Evolutionary conservation across 352 stramenopile species (phyloP), one percentile per base, ranked within the genome.

Genomic region (Phytophthora hybrid): DNA sequence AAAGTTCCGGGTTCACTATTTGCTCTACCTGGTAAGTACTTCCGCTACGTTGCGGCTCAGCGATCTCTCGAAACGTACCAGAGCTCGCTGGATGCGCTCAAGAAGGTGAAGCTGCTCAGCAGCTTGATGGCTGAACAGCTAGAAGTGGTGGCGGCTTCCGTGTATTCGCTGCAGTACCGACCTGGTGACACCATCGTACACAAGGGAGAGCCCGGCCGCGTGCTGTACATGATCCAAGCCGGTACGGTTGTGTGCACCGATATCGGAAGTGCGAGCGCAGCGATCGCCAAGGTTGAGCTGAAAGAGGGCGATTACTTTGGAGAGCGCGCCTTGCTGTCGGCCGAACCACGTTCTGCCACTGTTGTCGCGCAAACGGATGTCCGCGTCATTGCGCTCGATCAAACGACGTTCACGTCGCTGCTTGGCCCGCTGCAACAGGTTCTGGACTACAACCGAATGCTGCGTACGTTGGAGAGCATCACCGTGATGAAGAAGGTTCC

Each of bases 371-470:
- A 83, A 32, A 86, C 74, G 3, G 73, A 87, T 39, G 84, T 85
- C 3, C 74, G 73, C 0, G 58, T 88, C 14, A 82, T 91, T 62
- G 91, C 84, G 14, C 80, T 99, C 26, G 92, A 97, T 58, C 88
- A 95, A 60, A 83, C 97, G 61, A 97, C 96, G 8, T 99, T 99
- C 77, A 85, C 93, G 44, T 84, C 86, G 19, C 84, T 98, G 51
- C 73, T 99, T 31, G 96, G 96, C 19, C 88, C 96, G 32, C 77
- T 99, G 16, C 79, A 97, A 34, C 80, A 89, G 47, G 72, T 98
- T 34, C 79, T 99, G 14, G 79, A 97, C 46, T 78, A 93, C 55
- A 90, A 87, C 23, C 63, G 78, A 10, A 74, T 89, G 61, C 77
- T 95, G 21, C 80, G 80, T 10, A 76, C 81, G 23, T 62, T 92